Evolutionary conservation across 1,139 yeast species (phyloP), one percentile per base, ranked within the genome.

Genomic region (Blastobotrys malaysiensis): DNA sequence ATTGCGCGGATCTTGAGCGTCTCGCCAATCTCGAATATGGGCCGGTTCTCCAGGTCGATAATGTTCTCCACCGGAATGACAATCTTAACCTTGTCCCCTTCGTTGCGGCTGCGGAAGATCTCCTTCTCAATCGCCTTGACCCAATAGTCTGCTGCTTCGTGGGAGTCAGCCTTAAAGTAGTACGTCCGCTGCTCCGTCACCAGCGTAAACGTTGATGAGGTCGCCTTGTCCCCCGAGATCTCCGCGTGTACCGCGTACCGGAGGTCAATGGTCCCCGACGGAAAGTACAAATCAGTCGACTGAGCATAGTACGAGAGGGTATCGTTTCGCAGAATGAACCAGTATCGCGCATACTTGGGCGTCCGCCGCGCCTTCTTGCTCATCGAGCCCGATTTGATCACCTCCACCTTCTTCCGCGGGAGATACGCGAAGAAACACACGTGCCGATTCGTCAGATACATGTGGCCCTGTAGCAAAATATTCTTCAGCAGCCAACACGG

Each of bases 401-500:
- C 59, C 9, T 64, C 57, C 5, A 63, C 56, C 18, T 78, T 70
- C 54, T 78, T 78, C 0, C 63, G 61, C 1, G 97, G 96, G n/a
- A 91, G 69, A 62, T 83, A 85, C 0, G 97, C 95, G 71, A 86
- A 86, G 67, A 88, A 91, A 49, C 89, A 72, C 7, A 91, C 69
- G 59, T 82, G 80, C 13, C 78, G 74, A 48, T 75, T 70, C 1
- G 97, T 90, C 43, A 91, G 70, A 63, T 87, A 87, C 14, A 89
- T 68, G 62, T 87, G 91, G 1, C 98, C 98, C 67, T 90, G 97
- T 27, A 90, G 71, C 43, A 91, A 72, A 0, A 91, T 95, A 63
- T 88, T 96, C 58, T 84, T 80, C 53, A 89, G 75, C 45, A 91
- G 72, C 96, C 97, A 91, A 36, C 90, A 82, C 5, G 86, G 79